These are phyloP conservation scores for Puccinia hordei DNA, from an alignment of 1,284 basidiomycete species.

Conservation along the genomic window DNA sequence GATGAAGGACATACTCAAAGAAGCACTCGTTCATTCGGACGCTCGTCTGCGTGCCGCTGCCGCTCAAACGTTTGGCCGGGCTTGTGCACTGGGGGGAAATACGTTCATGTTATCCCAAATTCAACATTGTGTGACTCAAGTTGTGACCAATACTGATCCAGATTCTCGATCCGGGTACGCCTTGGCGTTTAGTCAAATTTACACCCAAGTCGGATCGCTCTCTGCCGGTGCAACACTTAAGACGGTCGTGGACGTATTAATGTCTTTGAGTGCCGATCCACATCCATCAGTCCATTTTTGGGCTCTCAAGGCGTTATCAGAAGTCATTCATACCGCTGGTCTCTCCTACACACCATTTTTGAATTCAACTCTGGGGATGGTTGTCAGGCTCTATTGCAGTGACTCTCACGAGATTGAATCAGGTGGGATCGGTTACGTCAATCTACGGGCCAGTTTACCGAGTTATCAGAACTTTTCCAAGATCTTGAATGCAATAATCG, in stretches of 20 bases:
- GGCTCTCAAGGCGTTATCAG: conserved; percentile 79
- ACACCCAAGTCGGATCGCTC: conserved; percentile 86
- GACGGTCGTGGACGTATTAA: conserved; percentile 91
- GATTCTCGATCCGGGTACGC: conserved; percentile 91
- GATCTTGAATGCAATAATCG: conserved; percentile 88
- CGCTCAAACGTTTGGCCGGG: conserved; percentile 86
- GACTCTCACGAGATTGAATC: conserved; percentile 94
- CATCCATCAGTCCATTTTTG: conserved; percentile 96
- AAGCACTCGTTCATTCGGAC: conserved; percentile 79
- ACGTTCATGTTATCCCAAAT: conserved; percentile 83
- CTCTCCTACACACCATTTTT: conserved; percentile 88
- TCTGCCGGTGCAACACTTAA: conserved; percentile 91
- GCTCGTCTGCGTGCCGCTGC: conserved; percentile 73
- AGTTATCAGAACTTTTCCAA: conserved; percentile 88
- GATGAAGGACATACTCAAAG: conserved; percentile 60
- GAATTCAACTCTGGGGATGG: conserved; percentile 81
- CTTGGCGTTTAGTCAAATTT: conserved; percentile 89
- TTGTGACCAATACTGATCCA: conserved; percentile 94
- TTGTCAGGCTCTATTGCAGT: conserved; percentile 84
- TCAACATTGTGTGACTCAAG: conserved; percentile 88
- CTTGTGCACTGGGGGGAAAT: conserved; percentile 81
- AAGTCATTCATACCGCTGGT: conserved; percentile 88
- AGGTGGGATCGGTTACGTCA: conserved; percentile 76
- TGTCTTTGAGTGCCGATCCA: conserved; percentile 92
- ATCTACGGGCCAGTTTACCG: conserved; percentile 84